These are phyloP conservation scores for Apiospora marii DNA, from an alignment of 2,329 filamentous ascomycete species.

Conservation along the genomic window DNA sequence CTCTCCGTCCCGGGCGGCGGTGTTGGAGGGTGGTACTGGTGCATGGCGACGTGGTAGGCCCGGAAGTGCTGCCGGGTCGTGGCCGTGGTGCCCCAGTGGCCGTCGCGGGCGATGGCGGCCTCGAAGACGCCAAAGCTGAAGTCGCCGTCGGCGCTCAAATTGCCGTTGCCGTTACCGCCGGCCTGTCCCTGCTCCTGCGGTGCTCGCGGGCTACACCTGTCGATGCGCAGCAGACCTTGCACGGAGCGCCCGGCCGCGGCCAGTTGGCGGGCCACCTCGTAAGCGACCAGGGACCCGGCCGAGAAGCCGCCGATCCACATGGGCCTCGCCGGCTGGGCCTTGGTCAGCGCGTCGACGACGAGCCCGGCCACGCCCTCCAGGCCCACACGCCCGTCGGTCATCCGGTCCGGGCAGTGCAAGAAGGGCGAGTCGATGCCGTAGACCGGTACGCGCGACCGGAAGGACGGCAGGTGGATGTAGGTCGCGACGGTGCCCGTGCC, in stretches of 20 bases:
- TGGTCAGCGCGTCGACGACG: background rate
- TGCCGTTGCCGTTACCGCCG: too few species aligned
- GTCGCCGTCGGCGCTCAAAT: too few species aligned
- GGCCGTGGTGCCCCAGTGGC: too few species aligned
- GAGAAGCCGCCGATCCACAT: background rate
- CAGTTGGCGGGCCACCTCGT: background rate
- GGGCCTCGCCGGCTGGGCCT: background rate
- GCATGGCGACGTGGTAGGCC: too few species aligned
- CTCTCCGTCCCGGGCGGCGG: too few species aligned
- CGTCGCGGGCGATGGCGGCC: too few species aligned
- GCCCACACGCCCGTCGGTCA: background rate
- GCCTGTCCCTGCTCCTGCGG: too few species aligned
- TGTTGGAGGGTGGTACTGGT: too few species aligned
- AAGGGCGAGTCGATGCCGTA: background rate
- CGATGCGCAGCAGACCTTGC: background rate
- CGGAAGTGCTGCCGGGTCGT: too few species aligned
- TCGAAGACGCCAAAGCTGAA: too few species aligned
- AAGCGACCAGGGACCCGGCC: background rate
- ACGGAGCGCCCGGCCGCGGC: too few species aligned
- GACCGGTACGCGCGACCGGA: background rate
- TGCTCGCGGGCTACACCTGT: background rate
- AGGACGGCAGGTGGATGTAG: slow-evolving; percentile 43
- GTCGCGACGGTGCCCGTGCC: slow-evolving; percentile 52
- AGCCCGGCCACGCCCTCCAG: background rate
- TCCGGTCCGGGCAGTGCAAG: background rate